Base-by-base conservation (phyloP, 1,284 basidiomycete species). In the Sanghuangporus baumii region DNA sequence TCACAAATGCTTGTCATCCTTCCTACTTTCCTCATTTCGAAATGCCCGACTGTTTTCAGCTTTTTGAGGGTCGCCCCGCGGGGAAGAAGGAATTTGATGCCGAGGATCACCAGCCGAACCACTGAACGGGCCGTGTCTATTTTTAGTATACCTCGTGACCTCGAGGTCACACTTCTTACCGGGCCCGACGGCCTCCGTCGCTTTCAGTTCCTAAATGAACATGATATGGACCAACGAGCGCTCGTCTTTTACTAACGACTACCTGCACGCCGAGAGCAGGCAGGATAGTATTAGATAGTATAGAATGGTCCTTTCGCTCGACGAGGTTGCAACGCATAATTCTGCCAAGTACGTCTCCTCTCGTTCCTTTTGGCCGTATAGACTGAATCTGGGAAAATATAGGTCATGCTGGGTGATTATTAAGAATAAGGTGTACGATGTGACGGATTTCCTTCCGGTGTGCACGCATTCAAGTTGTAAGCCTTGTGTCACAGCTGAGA, bases 361-460 rank as follows among this genome's bases (percentile, higher is more conserved):
- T 4, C 14, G 43, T 18, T 7, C 20, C 16, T n/a, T 7, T n/a
- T 46, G 55, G 20, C n/a, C 18, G 57, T 20, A 43, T 20, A 43
- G 34, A 38, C 40, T 43, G 6, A 51, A 14, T 36, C 6, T 23
- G 55, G 64, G 9, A 23, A 43, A 68, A 7, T n/a, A 18, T 41
- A 65, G 55, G 12, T 88, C 86, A 18, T 94, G 92, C 74, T 96
- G 93, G 94, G 89, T 96, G 65, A 87, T 96, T 68, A 90, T 95
- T 66, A 79, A 84, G 66, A 82, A 86, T 73, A 78, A 81, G 61
- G 88, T 92, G 20, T 93, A 90, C 74, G 89, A 92, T 75, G 89
- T 96, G 60, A 95, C 94, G 4, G 87, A 91, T 12, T 96, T 96
- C 72, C 75, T 96, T 52, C 74, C 81, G 58, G 88, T 88, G 66